Evolutionary conservation across 208 protist genomes (phyloP), one percentile per base, ranked within the genome.

Genomic region (Crithidia sp.): DNA sequence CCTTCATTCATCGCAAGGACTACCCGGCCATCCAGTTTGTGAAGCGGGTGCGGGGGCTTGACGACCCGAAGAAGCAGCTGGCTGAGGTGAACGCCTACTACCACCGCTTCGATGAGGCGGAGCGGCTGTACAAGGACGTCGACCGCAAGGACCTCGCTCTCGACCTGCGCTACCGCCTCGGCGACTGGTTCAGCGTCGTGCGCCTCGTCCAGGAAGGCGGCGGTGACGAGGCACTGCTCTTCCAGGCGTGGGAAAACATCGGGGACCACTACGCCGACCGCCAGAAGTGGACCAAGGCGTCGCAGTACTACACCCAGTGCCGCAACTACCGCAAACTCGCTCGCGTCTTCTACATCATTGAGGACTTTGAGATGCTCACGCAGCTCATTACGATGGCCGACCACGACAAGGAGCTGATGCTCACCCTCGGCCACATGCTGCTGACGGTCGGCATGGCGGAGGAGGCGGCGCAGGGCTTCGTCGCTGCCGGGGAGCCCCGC

Each of bases 61-160:
- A 98, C 67, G 95, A 99, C 82, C 76, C 84, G 56, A 84, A 83
- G 71, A 99, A 98, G 90, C 98, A 99, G 82, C 60, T 86, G 28
- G 98, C 98, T 3, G 98, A 99, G 85, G 90, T 99, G n/a, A 82
- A 92, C 67, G 87, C 96, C 14, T 99, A 98, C 85, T 98, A 98
- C 81, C 67, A 88, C 55, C 81, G 86, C 61, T 98, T 99, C 76
- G 98, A 99, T 58, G 96, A 98, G 81, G 98, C 98, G 8, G 96
- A 99, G 82, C 76, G 86, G 50, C 88, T 99, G 12, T 99, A 99
- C 87, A 87, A 88, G 60, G 88, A 98, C 5, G 96, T 99, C 61
- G 97, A 99, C 77, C 90, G 98, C 65, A 96, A 96, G 63, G 98
- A 99, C 75, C 86, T 99, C 14, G 97, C 98, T 10, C 85, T 99